These are phyloP conservation scores for Phanerochaete sordida DNA, from an alignment of 768 basidiomycete species.

Conservation along the genomic window DNA sequence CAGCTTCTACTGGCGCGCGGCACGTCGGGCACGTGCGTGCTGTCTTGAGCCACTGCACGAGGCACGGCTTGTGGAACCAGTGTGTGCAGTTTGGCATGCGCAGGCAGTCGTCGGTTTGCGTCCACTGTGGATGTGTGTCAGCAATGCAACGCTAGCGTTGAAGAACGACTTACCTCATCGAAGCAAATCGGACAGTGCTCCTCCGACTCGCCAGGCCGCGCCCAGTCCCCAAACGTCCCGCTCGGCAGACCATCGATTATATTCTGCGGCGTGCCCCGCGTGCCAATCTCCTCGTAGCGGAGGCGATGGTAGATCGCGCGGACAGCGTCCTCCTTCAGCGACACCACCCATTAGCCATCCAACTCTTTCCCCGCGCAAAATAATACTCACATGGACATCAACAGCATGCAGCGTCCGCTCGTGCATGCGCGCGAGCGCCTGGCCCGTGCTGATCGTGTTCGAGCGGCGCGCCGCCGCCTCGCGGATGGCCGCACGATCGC, in stretches of 20 bases:
- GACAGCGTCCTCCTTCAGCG: neutral
- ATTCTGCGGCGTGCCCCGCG: conserved; percentile 58
- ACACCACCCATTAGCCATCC: too few relatives aligned
- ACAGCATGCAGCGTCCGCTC: neutral
- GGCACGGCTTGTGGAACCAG: conserved; percentile 76
- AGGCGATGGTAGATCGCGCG: neutral
- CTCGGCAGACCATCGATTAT: conserved; percentile 58
- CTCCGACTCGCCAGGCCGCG: conserved; percentile 54
- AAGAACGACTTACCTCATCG: conserved; percentile 60
- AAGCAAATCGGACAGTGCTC: conserved; percentile 80
- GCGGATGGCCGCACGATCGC: neutral
- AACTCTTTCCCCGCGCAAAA: too few relatives aligned
- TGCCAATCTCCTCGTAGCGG: conserved; percentile 23
- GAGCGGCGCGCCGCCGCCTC: neutral
- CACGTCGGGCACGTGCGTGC: conserved; percentile 83
- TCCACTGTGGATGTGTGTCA: conserved; percentile 47
- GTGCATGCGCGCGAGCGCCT: too few relatives aligned
- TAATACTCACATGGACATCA: neutral
- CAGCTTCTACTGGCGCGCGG: conserved; percentile 50
- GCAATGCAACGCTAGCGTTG: conserved; percentile 5
- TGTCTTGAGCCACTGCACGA: conserved; percentile 78
- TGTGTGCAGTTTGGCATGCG: conserved; percentile 71
- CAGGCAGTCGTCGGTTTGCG: conserved; percentile 54
- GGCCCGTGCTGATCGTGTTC: too few relatives aligned
- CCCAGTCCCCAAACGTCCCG: conserved; percentile 67